Conservation (phyloP, 768 basidiomycete genomes). For the Dioszegia crocea region DNA sequence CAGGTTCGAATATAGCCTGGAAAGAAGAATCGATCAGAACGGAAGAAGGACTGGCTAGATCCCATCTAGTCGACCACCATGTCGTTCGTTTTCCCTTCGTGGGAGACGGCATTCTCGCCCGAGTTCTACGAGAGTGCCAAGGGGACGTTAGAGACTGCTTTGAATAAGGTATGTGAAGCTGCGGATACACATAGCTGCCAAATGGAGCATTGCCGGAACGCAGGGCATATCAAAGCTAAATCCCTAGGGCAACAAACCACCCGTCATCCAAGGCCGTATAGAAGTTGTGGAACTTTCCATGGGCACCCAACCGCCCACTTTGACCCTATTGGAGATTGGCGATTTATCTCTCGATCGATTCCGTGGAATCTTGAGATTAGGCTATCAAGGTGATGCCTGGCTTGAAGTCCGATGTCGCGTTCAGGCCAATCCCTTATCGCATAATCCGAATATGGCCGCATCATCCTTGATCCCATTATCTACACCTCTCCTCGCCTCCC, state of each 20-base stretch:
- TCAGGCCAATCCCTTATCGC: slow-evolving; percentile 68
- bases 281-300: slow-evolving; percentile 98
- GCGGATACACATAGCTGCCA: background rate
- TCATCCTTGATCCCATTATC: slow-evolving; percentile 46
- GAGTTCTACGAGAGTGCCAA: slow-evolving; percentile 94
- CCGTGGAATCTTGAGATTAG: slow-evolving; percentile 90
- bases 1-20: too few relatives aligned
- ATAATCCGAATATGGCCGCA: slow-evolving; percentile 45
- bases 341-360: slow-evolving; percentile 94
- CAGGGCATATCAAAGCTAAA: background rate
- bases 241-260: slow-evolving; percentile 96
- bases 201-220: too few relatives aligned
- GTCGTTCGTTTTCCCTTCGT: slow-evolving; percentile 66
- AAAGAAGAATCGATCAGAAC: too few relatives aligned
- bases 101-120: slow-evolving; percentile 88
- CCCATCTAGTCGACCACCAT: slow-evolving; percentile 23
- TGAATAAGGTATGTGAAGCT: slow-evolving; percentile 39
- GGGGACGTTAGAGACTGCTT: slow-evolving; percentile 78
- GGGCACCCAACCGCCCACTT: slow-evolving; percentile 95
- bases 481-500: slow-evolving; percentile 71
- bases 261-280: slow-evolving; percentile 93
- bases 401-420: slow-evolving; percentile 49
- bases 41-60: too few relatives aligned
- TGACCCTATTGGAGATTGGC: slow-evolving; percentile 95
- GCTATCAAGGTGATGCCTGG: slow-evolving; percentile 85